Base-by-base conservation (phyloP, 768 basidiomycete species). In the Boletus reticuloceps region DNA sequence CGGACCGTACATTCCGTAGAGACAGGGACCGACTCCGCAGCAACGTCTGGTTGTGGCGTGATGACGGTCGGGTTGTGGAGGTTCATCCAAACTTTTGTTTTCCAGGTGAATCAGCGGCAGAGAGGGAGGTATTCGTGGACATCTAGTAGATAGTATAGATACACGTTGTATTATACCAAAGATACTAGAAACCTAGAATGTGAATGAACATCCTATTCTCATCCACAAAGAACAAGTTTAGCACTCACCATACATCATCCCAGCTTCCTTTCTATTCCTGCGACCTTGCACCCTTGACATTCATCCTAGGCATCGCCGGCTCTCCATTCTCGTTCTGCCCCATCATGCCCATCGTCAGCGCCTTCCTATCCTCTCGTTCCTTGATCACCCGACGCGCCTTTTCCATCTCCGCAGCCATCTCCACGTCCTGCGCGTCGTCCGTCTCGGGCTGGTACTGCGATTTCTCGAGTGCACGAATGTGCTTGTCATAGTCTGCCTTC, bases 231-330 rank as follows among this genome's bases (percentile, higher is more conserved):
- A 6, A 4, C 13, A 8, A 27, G n/a, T 3, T 1, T 27, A 45
- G 29, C n/a, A 73, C 80, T 56, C 62, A 87, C 92, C 92, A 62
- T 94, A 94, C 79, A 93, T 94, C 72, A 91, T 93, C 11, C 92
- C 92, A 0, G 92, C 91, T 65, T 92, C 89, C 68, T 94, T 94
- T 58, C 91, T 79, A 64, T 94, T 94, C 57, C 88, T 77, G 58
- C 85, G 79, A 2, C 86, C 91, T 69, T 91, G 88, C 84, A 25
- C 88, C 86, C 82, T 90, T 58, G 46, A 95, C 81, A 61, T 89
- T 95, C 88, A 92, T 94, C 71, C 74, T 88, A 13, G 92, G 94
- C 61, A 80, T 80, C 29, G 69, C 80, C 2, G 69, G 67, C 29
- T 73, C 75, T 32, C 83, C 83, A 32, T 77, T 80, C 17, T 62